phyloP scores from a whole-genome alignment of 768 basidiomycete species.

The Suillus discolor region DNA sequence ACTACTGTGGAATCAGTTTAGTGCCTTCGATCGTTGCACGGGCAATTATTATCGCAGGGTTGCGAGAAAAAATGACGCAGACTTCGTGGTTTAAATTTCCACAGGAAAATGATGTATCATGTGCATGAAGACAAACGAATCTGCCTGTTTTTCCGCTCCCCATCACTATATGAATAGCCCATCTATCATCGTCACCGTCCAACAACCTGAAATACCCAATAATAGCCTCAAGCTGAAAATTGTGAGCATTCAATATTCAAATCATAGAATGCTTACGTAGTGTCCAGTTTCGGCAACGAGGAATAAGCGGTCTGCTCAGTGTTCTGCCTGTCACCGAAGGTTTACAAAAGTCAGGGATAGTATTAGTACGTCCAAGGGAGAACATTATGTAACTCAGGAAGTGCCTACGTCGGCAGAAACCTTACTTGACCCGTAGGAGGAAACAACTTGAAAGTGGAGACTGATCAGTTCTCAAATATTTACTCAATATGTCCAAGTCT shows the following conservation, averaged over 20 bases:
- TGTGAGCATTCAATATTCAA: too few species aligned
- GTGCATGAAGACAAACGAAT: slow-evolving; percentile 8
- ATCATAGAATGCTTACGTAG: too few species aligned
- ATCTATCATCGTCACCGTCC: slow-evolving; percentile 11
- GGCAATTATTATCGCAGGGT: background rate
- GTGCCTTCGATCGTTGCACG: background rate
- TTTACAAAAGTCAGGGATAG: too few species aligned
- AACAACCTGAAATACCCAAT: slow-evolving; percentile 1
- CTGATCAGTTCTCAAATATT: background rate
- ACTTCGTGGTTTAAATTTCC: background rate
- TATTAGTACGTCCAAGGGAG: too few species aligned
- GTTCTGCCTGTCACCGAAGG: too few species aligned
- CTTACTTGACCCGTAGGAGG: too few species aligned
- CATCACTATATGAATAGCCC: slow-evolving; percentile 9
- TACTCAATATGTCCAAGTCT: background rate
- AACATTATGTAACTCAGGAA: too few species aligned
- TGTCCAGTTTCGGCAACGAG: too few species aligned
- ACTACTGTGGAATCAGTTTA: background rate
- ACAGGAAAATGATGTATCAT: background rate
- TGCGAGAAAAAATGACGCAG: background rate
- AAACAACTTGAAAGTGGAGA: too few species aligned
- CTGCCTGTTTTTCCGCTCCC: slow-evolving; percentile 5
- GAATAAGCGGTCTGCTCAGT: too few species aligned
- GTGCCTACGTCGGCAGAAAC: too few species aligned
- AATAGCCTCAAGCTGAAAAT: background rate